Conservation (phyloP, 2,329 filamentous ascomycete genomes). For the Plectosphaerella plurivora region DNA sequence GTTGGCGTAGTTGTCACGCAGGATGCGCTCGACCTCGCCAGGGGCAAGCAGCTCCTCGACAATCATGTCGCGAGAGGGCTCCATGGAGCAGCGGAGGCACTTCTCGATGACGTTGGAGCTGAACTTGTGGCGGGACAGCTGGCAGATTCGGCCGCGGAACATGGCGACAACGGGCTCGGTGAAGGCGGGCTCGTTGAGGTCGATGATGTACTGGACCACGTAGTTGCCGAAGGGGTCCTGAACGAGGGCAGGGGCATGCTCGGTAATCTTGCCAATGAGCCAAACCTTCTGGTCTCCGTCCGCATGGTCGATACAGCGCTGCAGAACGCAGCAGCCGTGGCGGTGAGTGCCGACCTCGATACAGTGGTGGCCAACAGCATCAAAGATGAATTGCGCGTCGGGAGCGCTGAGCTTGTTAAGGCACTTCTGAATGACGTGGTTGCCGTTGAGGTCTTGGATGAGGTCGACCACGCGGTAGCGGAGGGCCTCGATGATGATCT, state of each 20-base stretch:
- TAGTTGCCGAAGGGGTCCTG: conserved; percentile 99
- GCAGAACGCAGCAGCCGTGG: conserved; percentile 95
- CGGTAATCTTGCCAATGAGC: conserved; percentile 82
- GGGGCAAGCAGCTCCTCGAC: conserved; percentile 74
- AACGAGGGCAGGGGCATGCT: conserved; percentile 81
- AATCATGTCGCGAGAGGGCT: conserved; percentile 71
- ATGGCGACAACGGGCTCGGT: conserved; percentile 82
- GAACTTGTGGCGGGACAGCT: conserved; percentile 91
- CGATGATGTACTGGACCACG: conserved; percentile 97
- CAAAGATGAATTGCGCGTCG: conserved; percentile 95
- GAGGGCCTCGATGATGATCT: conserved; percentile 82
- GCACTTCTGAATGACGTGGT: conserved; percentile 99
- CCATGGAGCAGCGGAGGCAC: conserved; percentile 77
- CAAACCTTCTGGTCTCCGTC: conserved; percentile 83
- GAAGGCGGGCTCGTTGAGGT: conserved; percentile 81
- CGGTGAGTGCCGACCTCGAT: conserved; percentile 92
- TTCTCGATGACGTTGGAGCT: conserved; percentile 99
- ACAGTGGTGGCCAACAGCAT: conserved; percentile 83
- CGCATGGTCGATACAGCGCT: conserved; percentile 97
- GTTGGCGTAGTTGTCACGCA: conserved; percentile 92
- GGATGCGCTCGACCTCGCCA: conserved; percentile 78
- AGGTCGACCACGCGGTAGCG: conserved; percentile 82
- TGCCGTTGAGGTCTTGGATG: conserved; percentile 96
- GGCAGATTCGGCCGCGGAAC: conserved; percentile 70
- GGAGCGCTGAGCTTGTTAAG: conserved; percentile 83